Conservation (phyloP, 176 grass and related monocot species). For the Poa pratensis region DNA sequence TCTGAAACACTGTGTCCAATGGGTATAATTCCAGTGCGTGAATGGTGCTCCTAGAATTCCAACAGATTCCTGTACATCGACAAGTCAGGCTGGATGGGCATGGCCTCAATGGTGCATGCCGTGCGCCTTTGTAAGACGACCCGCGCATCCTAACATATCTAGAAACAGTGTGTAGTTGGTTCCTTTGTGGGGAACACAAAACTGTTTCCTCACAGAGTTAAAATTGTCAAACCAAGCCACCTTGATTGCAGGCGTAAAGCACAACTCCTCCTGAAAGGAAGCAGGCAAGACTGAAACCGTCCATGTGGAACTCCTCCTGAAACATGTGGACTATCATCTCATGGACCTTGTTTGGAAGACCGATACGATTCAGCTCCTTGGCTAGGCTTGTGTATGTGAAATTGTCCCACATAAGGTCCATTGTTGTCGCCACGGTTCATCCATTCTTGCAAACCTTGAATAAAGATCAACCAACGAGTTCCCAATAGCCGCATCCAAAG, state of each 20-base stretch:
- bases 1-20: conserved; percentile 5
- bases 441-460: conserved; percentile 64
- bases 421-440: conserved; percentile 63
- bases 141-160: conserved; percentile 69
- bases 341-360: conserved; percentile 55
- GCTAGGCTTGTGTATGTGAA: conserved; percentile 83
- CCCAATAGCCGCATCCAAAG: conserved; percentile 56
- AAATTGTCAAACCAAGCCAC: conserved; percentile 66
- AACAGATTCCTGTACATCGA: conserved; percentile 48
- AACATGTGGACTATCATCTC: conserved; percentile 58
- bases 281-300: conserved; percentile 66
- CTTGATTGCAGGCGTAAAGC: conserved; percentile 57
- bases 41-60: no score
- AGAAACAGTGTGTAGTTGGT: conserved; percentile 74
- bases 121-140: conserved; percentile 59
- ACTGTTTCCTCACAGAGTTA: conserved; percentile 57
- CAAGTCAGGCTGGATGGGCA: conserved; percentile 49
- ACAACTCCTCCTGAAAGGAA: conserved; percentile 75
- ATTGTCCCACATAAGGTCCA: conserved; percentile 54
- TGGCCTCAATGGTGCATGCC: conserved; percentile 44
- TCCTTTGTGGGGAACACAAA: conserved; percentile 61
- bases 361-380: conserved; percentile 67
- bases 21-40: conserved; percentile 39
- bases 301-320: conserved; percentile 57
- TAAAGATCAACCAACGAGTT: conserved; percentile 79